A percentile compares a stretch with the other conserved stretches of the same genome.
phyloP scores from a whole-genome alignment of 2,329 filamentous ascomycete species.

The Fusarium sacchari region DNA sequence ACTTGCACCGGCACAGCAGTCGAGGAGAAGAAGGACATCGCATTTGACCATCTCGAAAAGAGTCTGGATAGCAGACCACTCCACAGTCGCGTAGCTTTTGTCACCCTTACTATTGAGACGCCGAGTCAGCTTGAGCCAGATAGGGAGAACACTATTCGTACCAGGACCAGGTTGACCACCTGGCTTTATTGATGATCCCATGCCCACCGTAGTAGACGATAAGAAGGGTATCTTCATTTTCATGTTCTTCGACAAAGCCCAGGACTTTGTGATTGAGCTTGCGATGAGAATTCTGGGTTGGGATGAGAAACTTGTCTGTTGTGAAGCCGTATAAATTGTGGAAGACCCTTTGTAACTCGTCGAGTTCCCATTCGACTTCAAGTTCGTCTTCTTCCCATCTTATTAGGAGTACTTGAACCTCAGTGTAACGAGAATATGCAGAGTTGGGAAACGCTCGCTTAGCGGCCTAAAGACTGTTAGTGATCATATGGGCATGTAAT shows the following conservation, averaged over 20 bases:
- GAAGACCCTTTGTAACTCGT: slow-evolving; percentile 36
- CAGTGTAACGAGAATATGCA: slow-evolving; percentile 40
- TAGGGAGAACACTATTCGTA: slow-evolving; percentile 1
- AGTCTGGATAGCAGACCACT: slow-evolving; percentile 44
- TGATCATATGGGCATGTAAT: not conserved
- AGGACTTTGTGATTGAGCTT: slow-evolving; percentile 39
- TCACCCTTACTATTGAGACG: slow-evolving; percentile 33
- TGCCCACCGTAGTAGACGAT: slow-evolving; percentile 43
- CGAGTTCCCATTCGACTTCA: slow-evolving; percentile 39
- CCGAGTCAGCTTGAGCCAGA: slow-evolving; percentile 23
- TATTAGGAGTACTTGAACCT: slow-evolving; percentile 42
- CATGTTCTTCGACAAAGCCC: slow-evolving; percentile 41
- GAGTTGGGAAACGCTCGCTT: slow-evolving; percentile 42
- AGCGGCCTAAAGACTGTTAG: slow-evolving; percentile 33
- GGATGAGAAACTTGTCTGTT: slow-evolving; percentile 39
- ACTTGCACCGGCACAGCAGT: slow-evolving; percentile 43
- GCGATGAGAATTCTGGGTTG: slow-evolving; percentile 40
- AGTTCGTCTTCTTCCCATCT: slow-evolving; percentile 44
- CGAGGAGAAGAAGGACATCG: slow-evolving; percentile 40
- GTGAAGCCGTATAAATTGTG: slow-evolving; percentile 36
- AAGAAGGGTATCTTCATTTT: slow-evolving; percentile 42
- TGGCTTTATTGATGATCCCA: slow-evolving; percentile 41
- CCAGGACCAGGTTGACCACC: slow-evolving; percentile 43
- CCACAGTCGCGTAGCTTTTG: slow-evolving; percentile 39
- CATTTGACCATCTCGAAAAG: slow-evolving; percentile 43